phyloP scores from a whole-genome alignment of 2,329 filamentous ascomycete species.

The Diaporthe ilicicola region DNA sequence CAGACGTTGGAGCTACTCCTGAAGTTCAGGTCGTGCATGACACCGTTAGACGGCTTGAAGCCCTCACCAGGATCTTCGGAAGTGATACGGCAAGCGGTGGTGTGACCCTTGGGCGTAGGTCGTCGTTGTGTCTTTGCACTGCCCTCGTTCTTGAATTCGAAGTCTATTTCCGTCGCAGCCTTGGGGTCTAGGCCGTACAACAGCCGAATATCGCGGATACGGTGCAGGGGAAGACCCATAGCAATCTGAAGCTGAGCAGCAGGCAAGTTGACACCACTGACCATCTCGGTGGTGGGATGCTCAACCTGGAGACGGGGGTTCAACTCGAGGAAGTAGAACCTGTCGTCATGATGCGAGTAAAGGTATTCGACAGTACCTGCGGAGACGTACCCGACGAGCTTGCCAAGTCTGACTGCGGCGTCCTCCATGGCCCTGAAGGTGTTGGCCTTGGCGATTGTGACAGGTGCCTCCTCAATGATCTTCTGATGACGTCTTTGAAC shows the following conservation, averaged over 20 bases:
- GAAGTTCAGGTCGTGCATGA: conserved; percentile 99
- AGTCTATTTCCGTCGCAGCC: conserved; percentile 88
- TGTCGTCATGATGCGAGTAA: conserved; percentile 96
- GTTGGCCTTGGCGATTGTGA: conserved; percentile 88
- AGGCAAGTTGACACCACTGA: conserved; percentile 95
- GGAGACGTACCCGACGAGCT: conserved; percentile 96
- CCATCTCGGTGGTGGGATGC: conserved; percentile 99
- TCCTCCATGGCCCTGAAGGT: conserved; percentile 98
- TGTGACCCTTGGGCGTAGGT: conserved; percentile 94
- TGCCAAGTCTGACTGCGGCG: conserved; percentile 91
- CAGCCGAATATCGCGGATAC: conserved; percentile 94
- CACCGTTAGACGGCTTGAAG: conserved; percentile 99
- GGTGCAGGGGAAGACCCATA: conserved; percentile 96
- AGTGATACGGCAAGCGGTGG: conserved; percentile 97
- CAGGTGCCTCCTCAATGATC: conserved; percentile 98
- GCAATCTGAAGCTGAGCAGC: conserved; percentile 98
- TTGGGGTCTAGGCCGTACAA: conserved; percentile 96
- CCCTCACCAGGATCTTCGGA: conserved; percentile 98
- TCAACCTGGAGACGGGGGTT: conserved; percentile 99
- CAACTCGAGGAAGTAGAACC: conserved; percentile 99
- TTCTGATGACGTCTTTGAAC: conserved; percentile 99
- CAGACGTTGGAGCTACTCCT: conserved; percentile 98
- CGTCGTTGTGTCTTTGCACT: conserved; percentile 87
- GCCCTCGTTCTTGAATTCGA: conserved; percentile 89
- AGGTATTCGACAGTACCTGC: conserved; percentile 99